Percentiles rank a stretch among this genome's conserved stretches.
Evolutionary conservation across 495 filamentous ascomycete genomes (phyloP).

Genomic region (Peziza echinospora): DNA sequence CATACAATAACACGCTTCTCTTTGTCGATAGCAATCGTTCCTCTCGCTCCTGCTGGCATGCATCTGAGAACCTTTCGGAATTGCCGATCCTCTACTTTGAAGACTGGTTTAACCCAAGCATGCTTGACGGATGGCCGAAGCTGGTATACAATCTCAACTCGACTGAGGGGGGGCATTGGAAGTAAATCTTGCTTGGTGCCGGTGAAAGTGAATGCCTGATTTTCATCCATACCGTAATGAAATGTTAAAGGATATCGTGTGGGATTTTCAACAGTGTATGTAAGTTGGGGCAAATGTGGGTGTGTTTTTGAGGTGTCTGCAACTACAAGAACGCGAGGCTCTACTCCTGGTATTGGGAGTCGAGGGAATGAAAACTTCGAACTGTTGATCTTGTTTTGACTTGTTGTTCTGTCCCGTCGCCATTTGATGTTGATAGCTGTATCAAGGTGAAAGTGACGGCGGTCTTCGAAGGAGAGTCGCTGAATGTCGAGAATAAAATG

Average conservation of each 20-base stretch:
- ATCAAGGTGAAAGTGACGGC: slow-evolving; percentile 45
- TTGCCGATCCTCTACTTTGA: slow-evolving; percentile 66
- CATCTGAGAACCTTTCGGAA: slow-evolving; percentile 72
- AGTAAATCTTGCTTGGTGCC: slow-evolving; percentile 59
- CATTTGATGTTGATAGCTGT: slow-evolving; percentile 57
- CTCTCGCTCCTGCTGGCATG: slow-evolving; percentile 44
- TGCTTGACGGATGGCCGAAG: slow-evolving; percentile 38
- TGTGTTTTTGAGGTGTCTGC: slow-evolving; percentile 11
- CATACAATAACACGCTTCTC: slow-evolving; percentile 53
- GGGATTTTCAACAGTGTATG: slow-evolving; percentile 74
- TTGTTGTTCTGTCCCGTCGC: slow-evolving; percentile 28
- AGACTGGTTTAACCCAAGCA: slow-evolving; percentile 46
- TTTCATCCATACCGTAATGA: slow-evolving; percentile 73
- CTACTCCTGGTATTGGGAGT: slow-evolving; percentile 53
- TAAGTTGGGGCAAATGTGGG: slow-evolving; percentile 2
- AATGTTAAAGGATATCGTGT: slow-evolving; percentile 88
- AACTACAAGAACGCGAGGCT: slow-evolving; percentile 65
- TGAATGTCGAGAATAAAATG: slow-evolving; percentile 45
- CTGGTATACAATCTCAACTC: slow-evolving; percentile 45
- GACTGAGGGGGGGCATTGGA: slow-evolving; percentile 56
- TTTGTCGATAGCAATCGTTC: slow-evolving; percentile 32
- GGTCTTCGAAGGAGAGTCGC: slow-evolving; percentile 59
- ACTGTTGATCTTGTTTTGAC: slow-evolving; percentile 26
- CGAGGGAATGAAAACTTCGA: slow-evolving; percentile 51
- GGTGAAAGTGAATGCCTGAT: slow-evolving; percentile 80